These are phyloP conservation scores for Phaeoacremonium minimum DNA, from an alignment of 2,329 filamentous ascomycete genomes.

Conservation along the genomic window DNA sequence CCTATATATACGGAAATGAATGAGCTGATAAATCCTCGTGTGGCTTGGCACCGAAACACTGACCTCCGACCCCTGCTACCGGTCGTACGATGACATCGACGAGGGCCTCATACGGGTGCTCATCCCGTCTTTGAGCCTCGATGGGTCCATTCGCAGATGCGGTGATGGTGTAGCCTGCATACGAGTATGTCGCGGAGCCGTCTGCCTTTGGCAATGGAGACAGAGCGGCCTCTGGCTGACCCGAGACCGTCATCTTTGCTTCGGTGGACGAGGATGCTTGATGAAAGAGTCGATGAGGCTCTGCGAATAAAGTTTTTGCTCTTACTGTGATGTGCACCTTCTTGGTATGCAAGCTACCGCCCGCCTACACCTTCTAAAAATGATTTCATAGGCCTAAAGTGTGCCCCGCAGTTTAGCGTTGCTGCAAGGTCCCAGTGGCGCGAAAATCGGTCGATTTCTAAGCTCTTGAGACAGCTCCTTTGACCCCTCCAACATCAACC, in stretches of 20 bases:
- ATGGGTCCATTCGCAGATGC: constrained; percentile 89
- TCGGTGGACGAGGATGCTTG: constrained; percentile 2
- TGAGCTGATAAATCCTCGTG: constrained; percentile 11
- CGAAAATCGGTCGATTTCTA: constrained; percentile 7
- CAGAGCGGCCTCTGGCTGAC: constrained; percentile 47
- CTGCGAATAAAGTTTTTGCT: constrained; percentile 3
- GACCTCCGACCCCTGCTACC: constrained; percentile 76
- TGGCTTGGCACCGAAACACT: constrained; percentile 17
- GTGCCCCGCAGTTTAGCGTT: background rate
- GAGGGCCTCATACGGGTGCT: constrained; percentile 85
- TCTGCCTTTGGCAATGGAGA: constrained; percentile 67
- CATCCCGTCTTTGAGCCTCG: constrained; percentile 83
- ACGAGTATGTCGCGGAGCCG: constrained; percentile 74
- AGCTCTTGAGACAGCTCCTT: constrained; percentile 1
- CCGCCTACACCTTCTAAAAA: too few species aligned
- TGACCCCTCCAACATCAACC: background rate
- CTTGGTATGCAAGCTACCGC: too few species aligned
- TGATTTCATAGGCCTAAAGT: constrained; percentile 8
- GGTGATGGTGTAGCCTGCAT: constrained; percentile 74
- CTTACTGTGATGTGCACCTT: too few species aligned
- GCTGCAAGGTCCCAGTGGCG: background rate
- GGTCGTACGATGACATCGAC: constrained; percentile 89
- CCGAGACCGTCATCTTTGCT: constrained; percentile 36
- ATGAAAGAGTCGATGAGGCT: constrained; percentile 2
- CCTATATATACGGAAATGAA: constrained; percentile 35